phyloP scores from a whole-genome alignment of 768 basidiomycete species.

The Galerina sulciceps region DNA sequence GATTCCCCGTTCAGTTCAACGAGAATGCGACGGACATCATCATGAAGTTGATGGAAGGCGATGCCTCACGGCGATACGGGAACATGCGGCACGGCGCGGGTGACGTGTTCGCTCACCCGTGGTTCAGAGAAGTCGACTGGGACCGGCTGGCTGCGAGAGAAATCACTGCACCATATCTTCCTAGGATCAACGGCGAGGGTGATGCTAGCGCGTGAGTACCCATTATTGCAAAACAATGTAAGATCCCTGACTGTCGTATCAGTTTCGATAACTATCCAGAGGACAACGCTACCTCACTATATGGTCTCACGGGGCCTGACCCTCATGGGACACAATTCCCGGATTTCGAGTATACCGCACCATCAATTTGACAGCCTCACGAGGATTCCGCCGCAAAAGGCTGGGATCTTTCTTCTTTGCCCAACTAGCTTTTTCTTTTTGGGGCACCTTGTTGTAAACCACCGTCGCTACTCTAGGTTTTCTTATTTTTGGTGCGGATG shows the following conservation, averaged over 20 bases:
- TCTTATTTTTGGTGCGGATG: not conserved
- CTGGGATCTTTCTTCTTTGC: not conserved
- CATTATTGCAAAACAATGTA: not conserved
- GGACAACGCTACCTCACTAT: slow-evolving; percentile 62
- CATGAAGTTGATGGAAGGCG: slow-evolving; percentile 85
- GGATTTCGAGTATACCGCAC: slow-evolving; percentile 73
- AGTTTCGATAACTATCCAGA: slow-evolving; percentile 85
- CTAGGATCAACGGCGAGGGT: slow-evolving; percentile 89
- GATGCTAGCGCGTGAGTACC: slow-evolving; percentile 88
- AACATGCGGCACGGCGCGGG: slow-evolving; percentile 87
- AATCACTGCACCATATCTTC: slow-evolving; percentile 94
- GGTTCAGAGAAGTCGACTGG: slow-evolving; percentile 97
- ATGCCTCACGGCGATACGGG: slow-evolving; percentile 87
- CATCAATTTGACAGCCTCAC: not conserved
- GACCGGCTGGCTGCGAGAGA: slow-evolving; percentile 76
- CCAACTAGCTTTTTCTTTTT: too few species aligned
- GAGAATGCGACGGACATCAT: slow-evolving; percentile 87
- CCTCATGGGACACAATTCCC: slow-evolving; percentile 73
- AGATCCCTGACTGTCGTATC: slow-evolving; percentile 13
- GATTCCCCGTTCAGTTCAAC: slow-evolving; percentile 78
- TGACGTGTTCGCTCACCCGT: slow-evolving; percentile 91
- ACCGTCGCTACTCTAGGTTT: too few species aligned
- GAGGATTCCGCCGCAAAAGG: not conserved
- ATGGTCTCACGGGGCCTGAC: slow-evolving; percentile 63
- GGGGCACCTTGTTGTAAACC: too few species aligned